Evolutionary conservation across 371 early-diverging fungal species (phyloP), one percentile per base, ranked within the genome.

Genomic region (Mortierella sp.): DNA sequence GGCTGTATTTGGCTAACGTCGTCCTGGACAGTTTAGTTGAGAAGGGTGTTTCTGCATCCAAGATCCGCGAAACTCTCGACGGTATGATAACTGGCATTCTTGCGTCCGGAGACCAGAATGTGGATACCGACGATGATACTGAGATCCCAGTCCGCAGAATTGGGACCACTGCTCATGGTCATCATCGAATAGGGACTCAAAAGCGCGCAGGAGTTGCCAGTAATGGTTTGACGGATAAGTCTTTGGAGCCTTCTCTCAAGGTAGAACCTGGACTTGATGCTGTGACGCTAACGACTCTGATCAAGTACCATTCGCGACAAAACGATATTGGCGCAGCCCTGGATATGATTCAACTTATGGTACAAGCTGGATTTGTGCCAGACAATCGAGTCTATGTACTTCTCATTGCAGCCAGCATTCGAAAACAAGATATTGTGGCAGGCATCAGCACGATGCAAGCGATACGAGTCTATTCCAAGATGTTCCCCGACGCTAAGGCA

Each of bases 1-100:
- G 95, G 10, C 73, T 92, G 38, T 76, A 86, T 64, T 71, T 88
- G 53, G 69, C 79, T 45, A 94, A 95, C 75, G 83, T 83, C 47
- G 93, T 94, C 53, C 89, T 95, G 58, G 78, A 87, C 50, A 62
- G 72, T 13, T 38, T 80, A 22, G 76, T 80, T 7, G 75, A 80
- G 60, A 62, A 16, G 38, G 45, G 65, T 6, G 81, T 67, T 5
- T 64, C 81, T 24, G 61, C 69, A 3, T 50, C 45, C 45, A 72
- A 52, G 65, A 69, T 80, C 36, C 68, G 72, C 1, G 72, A 80
- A 28, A 38, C 68, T 10, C 58, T 80, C 24, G 66, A 75, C 22
- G 24, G 66, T 4, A 72, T 75, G 72, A 47, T 69, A 13, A 50
- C 53, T 7, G 43, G 61, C 13, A 52, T 38, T 8, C 15, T n/a